Base-by-base conservation (phyloP, 176 grass and related monocot species). In the Phyllostachys edulis region DNA sequence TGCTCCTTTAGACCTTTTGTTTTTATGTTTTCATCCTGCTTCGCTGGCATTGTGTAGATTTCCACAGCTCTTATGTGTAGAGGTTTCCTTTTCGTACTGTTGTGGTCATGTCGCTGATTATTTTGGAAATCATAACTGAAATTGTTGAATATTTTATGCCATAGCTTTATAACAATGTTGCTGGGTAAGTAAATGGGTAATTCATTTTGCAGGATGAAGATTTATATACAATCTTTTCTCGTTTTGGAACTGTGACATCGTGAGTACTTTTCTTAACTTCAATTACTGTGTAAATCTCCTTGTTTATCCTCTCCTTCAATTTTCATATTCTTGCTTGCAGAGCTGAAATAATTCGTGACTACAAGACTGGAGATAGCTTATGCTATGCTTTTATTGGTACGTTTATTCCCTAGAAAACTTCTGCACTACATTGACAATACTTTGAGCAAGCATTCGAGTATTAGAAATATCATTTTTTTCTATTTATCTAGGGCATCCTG, bases 311-410 rank as follows among this genome's bases (percentile, higher is more conserved):
- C 8, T 23, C 20, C 2, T 71, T 67, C 84, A 40, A 68, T 70
- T 56, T 85, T 85, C 72, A 67, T 63, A 70, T 73, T 21, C 66
- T 62, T 78, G 12, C 37, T 85, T 89, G 55, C 44, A 98, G 96
- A 75, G 88, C 96, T 85, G 96, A 95, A 84, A 95, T 95, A 75
- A 95, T 98, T 76, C 91, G 89, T 79, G 44, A 17, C 54, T 98
- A 81, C 80, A 98, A 94, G 96, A 94, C 93, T 40, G 96, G 89
- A 60, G 93, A 98, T 87, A 95, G 96, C 74, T 95, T 98, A 72
- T 95, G 96, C 57, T 98, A 98, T 75, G 96, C 96, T 82, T 98
- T 95, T 71, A 95, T 98, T 77, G 96, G 89, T 94, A 90, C 62
- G 36, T 57, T 88, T 34, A 66, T 77, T 24, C 27, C 63, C 27